Evolutionary conservation across 495 filamentous ascomycete genomes (phyloP).

Genomic region (Aspergillus haitiensis): DNA sequence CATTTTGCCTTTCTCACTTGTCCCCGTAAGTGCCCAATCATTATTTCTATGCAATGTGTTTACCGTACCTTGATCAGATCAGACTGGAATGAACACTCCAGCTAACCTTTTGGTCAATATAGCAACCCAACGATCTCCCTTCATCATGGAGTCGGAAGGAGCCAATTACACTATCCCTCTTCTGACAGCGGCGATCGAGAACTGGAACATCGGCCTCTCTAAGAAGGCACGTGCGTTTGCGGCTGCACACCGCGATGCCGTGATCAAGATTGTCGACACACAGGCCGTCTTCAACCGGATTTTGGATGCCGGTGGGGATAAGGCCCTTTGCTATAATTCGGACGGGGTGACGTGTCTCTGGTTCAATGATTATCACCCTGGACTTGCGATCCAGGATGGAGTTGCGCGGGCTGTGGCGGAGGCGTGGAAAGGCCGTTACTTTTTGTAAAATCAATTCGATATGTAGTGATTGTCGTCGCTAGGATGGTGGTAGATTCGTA

Average conservation of each 20-base stretch:
- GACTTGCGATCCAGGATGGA: slow-evolving; percentile 15
- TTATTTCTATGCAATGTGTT: neutral
- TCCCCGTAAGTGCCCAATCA: slow-evolving; percentile 2
- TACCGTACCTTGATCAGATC: neutral
- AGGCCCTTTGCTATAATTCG: slow-evolving; percentile 11
- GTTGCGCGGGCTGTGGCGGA: slow-evolving; percentile 15
- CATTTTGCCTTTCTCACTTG: slow-evolving; percentile 14
- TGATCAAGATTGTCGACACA: slow-evolving; percentile 14
- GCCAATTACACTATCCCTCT: slow-evolving; percentile 11
- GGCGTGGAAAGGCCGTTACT: slow-evolving; percentile 7
- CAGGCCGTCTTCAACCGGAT: slow-evolving; percentile 15
- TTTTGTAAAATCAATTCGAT: neutral
- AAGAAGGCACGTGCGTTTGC: slow-evolving; percentile 1
- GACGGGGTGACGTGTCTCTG: slow-evolving; percentile 18
- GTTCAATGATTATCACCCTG: slow-evolving; percentile 20
- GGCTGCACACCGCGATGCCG: slow-evolving; percentile 1
- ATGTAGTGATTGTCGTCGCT: neutral
- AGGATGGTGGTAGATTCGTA: too few relatives aligned
- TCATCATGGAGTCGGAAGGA: slow-evolving; percentile 7
- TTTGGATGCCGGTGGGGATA: slow-evolving; percentile 8
- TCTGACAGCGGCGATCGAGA: slow-evolving; percentile 4
- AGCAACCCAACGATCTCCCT: neutral
- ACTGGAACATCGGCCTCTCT: slow-evolving; percentile 8
- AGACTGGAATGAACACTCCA: too few relatives aligned
- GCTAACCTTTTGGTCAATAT: too few relatives aligned